A percentile compares a stretch with the other conserved stretches of the same genome.
phyloP scores from a whole-genome alignment of 169 alveolate species.

The Toxoplasma gondii region DNA sequence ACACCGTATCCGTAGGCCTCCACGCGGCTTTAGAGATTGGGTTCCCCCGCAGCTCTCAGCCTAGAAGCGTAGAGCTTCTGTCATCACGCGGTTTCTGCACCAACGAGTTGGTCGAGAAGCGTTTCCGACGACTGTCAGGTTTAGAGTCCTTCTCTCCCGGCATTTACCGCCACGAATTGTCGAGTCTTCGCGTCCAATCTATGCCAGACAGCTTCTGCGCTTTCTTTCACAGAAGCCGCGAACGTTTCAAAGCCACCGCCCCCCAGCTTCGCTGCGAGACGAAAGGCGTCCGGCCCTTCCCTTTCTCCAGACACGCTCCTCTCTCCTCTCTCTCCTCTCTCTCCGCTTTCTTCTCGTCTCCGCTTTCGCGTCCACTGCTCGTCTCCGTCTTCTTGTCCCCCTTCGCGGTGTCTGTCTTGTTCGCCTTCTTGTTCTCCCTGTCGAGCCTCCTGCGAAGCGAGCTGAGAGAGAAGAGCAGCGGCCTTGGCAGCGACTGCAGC shows the following conservation, averaged over 20 bases:
- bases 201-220: conserved; percentile 46
- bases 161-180: conserved; percentile 40
- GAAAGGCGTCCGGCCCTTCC: background rate
- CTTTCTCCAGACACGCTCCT: conserved; percentile 1
- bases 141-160: background rate
- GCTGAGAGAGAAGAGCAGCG: background rate
- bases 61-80: too few relatives aligned
- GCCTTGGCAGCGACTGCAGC: conserved; percentile 28
- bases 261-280: background rate
- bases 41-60: too few relatives aligned
- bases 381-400: background rate
- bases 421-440: background rate
- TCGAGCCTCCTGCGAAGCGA: background rate
- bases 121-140: too few relatives aligned
- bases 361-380: background rate
- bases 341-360: background rate
- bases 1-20: too few relatives aligned
- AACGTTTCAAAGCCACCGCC: background rate
- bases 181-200: conserved; percentile 21
- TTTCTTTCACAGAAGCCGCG: background rate
- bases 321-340: background rate
- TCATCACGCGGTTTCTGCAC: too few relatives aligned
- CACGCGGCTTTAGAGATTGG: too few relatives aligned
- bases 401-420: background rate
- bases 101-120: too few relatives aligned